Conservation (phyloP, 108 stramenopile species). For the Skeletonema costatum region DNA sequence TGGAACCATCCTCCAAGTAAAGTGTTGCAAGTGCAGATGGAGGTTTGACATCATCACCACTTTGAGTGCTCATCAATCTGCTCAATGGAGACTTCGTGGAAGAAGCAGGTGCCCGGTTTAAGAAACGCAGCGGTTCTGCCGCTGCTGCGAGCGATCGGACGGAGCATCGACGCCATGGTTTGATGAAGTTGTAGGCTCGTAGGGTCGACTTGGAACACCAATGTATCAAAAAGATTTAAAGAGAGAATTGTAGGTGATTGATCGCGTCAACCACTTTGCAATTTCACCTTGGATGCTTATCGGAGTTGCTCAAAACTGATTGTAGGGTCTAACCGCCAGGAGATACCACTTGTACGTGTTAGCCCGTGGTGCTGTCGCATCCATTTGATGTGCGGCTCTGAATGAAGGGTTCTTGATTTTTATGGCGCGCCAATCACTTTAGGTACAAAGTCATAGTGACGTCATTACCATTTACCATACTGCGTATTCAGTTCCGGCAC, state of each 20-base stretch:
- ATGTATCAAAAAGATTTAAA: not conserved
- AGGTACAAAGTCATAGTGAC: too few relatives aligned
- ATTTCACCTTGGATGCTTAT: not conserved
- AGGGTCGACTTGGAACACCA: not conserved
- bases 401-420: too few relatives aligned
- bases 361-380: too few relatives aligned
- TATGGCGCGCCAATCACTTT: too few relatives aligned
- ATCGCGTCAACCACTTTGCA: not conserved
- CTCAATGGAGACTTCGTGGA: not conserved
- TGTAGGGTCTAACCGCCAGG: too few relatives aligned
- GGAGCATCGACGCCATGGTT: constrained; percentile 40
- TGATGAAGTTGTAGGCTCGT: not conserved
- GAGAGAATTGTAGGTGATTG: not conserved
- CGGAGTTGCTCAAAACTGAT: too few relatives aligned
- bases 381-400: too few relatives aligned
- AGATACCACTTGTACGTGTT: too few relatives aligned
- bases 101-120: not conserved
- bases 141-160: constrained; percentile 26
- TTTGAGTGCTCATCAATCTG: constrained; percentile 57
- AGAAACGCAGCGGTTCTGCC: constrained; percentile 10
- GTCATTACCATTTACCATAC: too few relatives aligned
- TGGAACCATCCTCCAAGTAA: constrained; percentile 85
- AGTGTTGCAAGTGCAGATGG: constrained; percentile 78
- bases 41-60: constrained; percentile 66
- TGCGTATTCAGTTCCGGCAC: too few relatives aligned